A percentile compares a stretch with the other conserved stretches of the same genome.
phyloP scores from a whole-genome alignment of 2,329 filamentous ascomycete genomes.

The Diplodia corticola region DNA sequence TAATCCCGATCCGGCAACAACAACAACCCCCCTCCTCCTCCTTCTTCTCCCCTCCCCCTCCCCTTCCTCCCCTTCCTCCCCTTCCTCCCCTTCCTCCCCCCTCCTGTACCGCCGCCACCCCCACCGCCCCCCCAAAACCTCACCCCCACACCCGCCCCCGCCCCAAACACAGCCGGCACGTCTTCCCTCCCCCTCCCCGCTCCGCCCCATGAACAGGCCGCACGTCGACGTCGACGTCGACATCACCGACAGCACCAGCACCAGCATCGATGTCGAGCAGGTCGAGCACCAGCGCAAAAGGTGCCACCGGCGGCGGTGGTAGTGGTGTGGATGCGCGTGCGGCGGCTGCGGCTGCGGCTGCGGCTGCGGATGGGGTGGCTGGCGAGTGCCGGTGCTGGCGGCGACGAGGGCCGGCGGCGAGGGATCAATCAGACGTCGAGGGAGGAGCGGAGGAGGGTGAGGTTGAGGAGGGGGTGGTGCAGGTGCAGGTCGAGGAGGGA shows the following conservation, averaged over 20 bases:
- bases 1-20: neutral
- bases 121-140: too few relatives aligned
- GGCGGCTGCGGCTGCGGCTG: neutral
- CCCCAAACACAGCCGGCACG: neutral
- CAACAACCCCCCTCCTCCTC: neutral
- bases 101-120: too few relatives aligned
- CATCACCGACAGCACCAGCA: too few relatives aligned
- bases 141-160: too few relatives aligned
- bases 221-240: neutral
- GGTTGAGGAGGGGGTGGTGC: neutral
- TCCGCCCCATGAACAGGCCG: neutral
- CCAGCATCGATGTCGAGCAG: slow-evolving; percentile 3
- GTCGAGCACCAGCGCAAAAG: neutral
- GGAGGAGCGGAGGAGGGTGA: neutral
- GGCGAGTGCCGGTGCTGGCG: neutral
- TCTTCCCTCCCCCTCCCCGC: neutral
- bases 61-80: too few relatives aligned
- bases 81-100: too few relatives aligned
- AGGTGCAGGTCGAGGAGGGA: slow-evolving; percentile 7
- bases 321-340: neutral
- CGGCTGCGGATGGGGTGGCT: too few relatives aligned
- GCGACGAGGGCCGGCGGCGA: neutral
- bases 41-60: neutral
- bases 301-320: neutral
- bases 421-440: too few relatives aligned